Evolutionary conservation across 768 basidiomycete species (phyloP).

Genomic region (Chalciporus piperatus): DNA sequence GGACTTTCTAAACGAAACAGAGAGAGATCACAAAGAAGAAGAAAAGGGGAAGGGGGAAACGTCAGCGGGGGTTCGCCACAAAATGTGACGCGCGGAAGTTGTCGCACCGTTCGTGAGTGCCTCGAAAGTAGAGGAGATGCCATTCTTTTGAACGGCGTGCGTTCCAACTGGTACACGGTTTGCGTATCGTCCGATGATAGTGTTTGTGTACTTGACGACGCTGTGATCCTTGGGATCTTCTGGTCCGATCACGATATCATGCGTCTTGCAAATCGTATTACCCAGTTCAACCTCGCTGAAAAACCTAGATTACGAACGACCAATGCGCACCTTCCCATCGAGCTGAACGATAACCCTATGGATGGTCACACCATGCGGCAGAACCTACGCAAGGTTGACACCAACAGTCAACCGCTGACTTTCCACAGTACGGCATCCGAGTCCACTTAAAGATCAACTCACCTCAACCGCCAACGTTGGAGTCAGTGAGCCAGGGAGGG

Average conservation of each 20-base stretch:
- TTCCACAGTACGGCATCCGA: no score
- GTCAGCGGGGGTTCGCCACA: slow-evolving; percentile 7
- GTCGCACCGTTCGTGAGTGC: slow-evolving; percentile 38
- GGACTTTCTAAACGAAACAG: slow-evolving; percentile 38
- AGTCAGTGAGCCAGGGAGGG: slow-evolving; percentile 48
- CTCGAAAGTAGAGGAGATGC: slow-evolving; percentile 45
- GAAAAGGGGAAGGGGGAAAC: neutral
- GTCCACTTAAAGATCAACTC: neutral
- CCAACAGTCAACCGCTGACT: slow-evolving; percentile 9
- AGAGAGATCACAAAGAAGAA: neutral
- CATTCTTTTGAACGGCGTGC: slow-evolving; percentile 52
- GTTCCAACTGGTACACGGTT: slow-evolving; percentile 68
- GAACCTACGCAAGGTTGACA: slow-evolving; percentile 39
- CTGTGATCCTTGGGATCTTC: slow-evolving; percentile 58
- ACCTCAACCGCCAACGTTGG: slow-evolving; percentile 66
- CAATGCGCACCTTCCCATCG: slow-evolving; percentile 53
- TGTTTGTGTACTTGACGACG: slow-evolving; percentile 67
- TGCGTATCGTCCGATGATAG: slow-evolving; percentile 68
- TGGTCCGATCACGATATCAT: slow-evolving; percentile 76
- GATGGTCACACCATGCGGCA: slow-evolving; percentile 66
- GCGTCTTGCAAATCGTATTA: slow-evolving; percentile 44
- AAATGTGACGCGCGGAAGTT: neutral
- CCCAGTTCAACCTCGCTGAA: neutral
- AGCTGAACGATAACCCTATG: slow-evolving; percentile 65
- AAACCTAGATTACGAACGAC: neutral